Evolutionary conservation across 2,329 filamentous ascomycete genomes (phyloP), one percentile per base, ranked within the genome.

Genomic region (Apiospora marii): DNA sequence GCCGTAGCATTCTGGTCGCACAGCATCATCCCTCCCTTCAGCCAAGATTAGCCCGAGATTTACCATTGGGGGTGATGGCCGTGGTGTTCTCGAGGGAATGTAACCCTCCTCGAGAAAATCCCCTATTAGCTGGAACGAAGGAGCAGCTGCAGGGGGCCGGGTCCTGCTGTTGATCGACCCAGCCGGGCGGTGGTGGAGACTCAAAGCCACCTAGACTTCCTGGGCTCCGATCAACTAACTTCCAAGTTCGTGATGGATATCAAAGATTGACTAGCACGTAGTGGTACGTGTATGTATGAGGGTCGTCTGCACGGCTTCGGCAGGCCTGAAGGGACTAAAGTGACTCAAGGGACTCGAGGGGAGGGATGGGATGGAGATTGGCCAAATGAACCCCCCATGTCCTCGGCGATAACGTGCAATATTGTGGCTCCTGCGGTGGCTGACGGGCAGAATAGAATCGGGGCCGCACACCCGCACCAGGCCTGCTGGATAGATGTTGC

Each of bases 161-260:
- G 67, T 49, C 43, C 30, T 68, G 41, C 37, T 68, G 67, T 24
- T 68, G 67, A 69, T 69, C 67, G 44, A 69, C 67, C 67, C 67
- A 49, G 48, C 43, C 67, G 44, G 43, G 27, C 19, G 67, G 67
- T 69, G 67, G 67, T 46, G 67, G 27, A 37, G 44, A 30, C 14
- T 13, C 19, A 69, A 48, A 24, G 43, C 67, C 58, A 14, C 58
- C 58, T 13, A n/a, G 13, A 64, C 44, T 49, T 69, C 44, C 67
- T 27, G 67, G 67, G 49, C 67, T 69, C 67, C 67, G 67, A 49
- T n/a, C 67, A 69, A 64, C 58, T n/a, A 41, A 41, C 58, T 22
- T 64, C 58, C 30, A 64, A 64, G 58, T 12, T 41, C 58, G 30
- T 41, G 58, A 64, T 64, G 41, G 58, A 64, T 64, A 64, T 41